phyloP scores from a whole-genome alignment of 2,329 filamentous ascomycete genomes.

The Trichoderma citrinoviride region DNA sequence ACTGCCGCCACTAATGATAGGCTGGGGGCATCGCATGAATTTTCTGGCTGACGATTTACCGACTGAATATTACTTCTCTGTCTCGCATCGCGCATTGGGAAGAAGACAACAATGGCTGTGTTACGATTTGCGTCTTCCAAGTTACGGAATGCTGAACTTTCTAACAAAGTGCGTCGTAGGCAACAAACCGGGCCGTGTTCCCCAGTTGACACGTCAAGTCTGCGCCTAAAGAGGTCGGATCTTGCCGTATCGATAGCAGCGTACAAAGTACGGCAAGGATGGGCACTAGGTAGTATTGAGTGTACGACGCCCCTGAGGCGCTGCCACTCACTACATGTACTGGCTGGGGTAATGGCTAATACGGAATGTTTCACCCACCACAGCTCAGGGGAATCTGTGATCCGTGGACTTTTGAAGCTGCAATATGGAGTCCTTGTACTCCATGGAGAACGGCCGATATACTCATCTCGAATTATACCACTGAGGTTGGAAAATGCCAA shows the following conservation, averaged over 20 bases:
- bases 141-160: too few relatives aligned
- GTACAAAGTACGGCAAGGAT: background rate
- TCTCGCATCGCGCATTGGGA: too few relatives aligned
- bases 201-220: too few relatives aligned
- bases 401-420: background rate
- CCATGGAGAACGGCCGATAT: background rate
- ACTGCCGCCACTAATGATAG: background rate
- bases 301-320: background rate
- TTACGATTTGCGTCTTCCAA: too few relatives aligned
- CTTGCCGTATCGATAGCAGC: background rate
- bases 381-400: background rate
- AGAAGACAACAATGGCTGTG: too few relatives aligned
- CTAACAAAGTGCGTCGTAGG: too few relatives aligned
- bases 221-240: background rate
- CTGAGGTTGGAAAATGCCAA: background rate
- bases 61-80: background rate
- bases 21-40: background rate
- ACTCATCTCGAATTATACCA: background rate
- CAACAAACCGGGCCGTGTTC: background rate
- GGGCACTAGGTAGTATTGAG: background rate
- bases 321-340: background rate
- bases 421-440: background rate
- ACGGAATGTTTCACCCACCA: background rate
- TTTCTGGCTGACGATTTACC: background rate
- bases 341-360: conserved; percentile 1